A percentile compares a stretch with the other conserved stretches of the same genome.
These are phyloP conservation scores for Eucalyptus cloeziana DNA, from an alignment of 345 rosid genomes.

Conservation along the genomic window DNA sequence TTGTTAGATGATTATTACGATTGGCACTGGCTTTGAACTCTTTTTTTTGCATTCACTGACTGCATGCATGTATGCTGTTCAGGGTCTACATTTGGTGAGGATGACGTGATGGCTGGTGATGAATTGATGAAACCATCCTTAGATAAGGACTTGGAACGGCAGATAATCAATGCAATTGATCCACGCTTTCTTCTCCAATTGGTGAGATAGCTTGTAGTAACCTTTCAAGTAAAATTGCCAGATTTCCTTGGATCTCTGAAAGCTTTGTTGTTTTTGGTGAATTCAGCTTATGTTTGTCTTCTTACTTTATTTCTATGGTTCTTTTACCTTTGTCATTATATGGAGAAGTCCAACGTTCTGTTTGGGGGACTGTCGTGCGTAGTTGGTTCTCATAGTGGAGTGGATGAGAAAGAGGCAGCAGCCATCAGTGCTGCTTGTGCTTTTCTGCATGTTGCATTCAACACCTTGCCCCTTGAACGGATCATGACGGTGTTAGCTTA, in stretches of 20 bases:
- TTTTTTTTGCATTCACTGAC: background rate
- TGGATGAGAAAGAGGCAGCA: slow-evolving; percentile 47
- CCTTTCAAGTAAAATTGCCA: background rate
- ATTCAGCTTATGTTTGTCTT: background rate
- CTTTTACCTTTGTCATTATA: background rate
- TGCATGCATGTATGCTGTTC: background rate
- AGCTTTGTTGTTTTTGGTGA: background rate
- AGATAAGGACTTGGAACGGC: slow-evolving; percentile 48
- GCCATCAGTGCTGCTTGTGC: slow-evolving; percentile 94
- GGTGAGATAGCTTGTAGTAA: slow-evolving; percentile 33
- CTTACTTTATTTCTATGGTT: background rate
- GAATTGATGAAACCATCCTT: slow-evolving; percentile 35
- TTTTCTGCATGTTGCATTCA: slow-evolving; percentile 72
- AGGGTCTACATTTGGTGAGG: slow-evolving; percentile 57
- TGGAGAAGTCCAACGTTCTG: slow-evolving; percentile 61
- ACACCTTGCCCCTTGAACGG: slow-evolving; percentile 66
- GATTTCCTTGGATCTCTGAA: background rate
- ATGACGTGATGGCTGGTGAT: slow-evolving; percentile 48
- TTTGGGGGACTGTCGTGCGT: slow-evolving; percentile 37
- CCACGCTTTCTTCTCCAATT: slow-evolving; percentile 86
- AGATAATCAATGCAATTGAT: slow-evolving; percentile 66
- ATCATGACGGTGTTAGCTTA: slow-evolving; percentile 90
- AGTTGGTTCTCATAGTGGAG: slow-evolving; percentile 20
- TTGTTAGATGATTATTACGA: background rate
- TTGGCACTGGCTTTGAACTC: background rate